Base-by-base conservation (phyloP, 495 filamentous ascomycete species). In the Xylaria castorea region DNA sequence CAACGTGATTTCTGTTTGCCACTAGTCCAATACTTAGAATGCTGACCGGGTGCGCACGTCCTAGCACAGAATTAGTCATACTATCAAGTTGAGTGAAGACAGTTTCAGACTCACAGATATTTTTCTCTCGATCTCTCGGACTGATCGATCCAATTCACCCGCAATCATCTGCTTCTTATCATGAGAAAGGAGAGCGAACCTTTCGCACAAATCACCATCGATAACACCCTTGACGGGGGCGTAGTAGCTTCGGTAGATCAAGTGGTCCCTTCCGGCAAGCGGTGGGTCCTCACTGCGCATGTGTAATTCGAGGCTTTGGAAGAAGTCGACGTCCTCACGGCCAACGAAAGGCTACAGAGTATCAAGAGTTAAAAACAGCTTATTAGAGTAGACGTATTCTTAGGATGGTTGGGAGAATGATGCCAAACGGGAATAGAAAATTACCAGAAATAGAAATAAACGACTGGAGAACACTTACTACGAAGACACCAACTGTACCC, bases 191-290 rank as follows among this genome's bases (percentile, higher is more conserved):
- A 94, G 80, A 65, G 92, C 88, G 80, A 94, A 99, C 77, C 93
- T 88, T 85, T 99, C 97, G 78, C 95, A 97, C 72, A 99, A 85
- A 85, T 99, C 97, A n/a, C 97, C 97, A 81, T 99, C 97, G 78
- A 99, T 97, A 36, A 97, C 90, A 0, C 94, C 94, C 86, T 99
- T 99, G 18, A 96, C 93, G 1, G 97, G 97, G n/a, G 92, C 93
- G 79, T 99, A 98, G 79, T 98, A 99, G 58, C 94, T 89, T 67
- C 97, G 87, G 77, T 97, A 99, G 60, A 97, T 95, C 38, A 99
- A 81, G 81, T 99, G 96, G 80, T 98, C 97, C 71, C 97, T 88
- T 38, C 97, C 96, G 12, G 94, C 93, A 30, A 97, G 85, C 16
- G 94, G 93, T 27, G 94, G 87, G 74, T 97, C 92, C 74, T 97